phyloP scores from a whole-genome alignment of 2,329 filamentous ascomycete species.

The Penicillium concentricum region DNA sequence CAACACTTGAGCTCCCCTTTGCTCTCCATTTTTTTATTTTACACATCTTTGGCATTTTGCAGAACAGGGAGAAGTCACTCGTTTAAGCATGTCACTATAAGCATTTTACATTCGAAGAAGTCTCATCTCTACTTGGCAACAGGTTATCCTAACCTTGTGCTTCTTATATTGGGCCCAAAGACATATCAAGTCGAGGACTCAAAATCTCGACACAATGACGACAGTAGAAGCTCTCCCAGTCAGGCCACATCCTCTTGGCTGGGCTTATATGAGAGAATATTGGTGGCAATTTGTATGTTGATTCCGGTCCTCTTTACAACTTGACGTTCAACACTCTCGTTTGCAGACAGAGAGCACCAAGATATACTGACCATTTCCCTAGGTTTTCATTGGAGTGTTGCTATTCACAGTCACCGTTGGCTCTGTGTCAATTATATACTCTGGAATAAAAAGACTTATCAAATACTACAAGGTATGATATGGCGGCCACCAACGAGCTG shows the following conservation, averaged over 20 bases:
- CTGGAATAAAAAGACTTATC: slow-evolving; percentile 20
- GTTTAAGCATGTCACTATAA: slow-evolving; percentile 5
- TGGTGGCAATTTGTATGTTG: slow-evolving; percentile 47
- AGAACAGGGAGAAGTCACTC: background rate
- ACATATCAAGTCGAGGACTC: background rate
- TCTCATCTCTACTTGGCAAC: background rate
- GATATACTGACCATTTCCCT: slow-evolving; percentile 7
- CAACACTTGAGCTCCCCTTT: background rate
- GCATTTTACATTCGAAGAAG: background rate
- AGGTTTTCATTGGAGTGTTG: slow-evolving; percentile 39
- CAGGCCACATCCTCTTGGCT: slow-evolving; percentile 28
- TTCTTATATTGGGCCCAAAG: background rate
- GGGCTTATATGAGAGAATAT: slow-evolving; percentile 36
- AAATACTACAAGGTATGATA: slow-evolving; percentile 30
- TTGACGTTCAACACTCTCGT: background rate
- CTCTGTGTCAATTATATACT: slow-evolving; percentile 31
- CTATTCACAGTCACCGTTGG: slow-evolving; percentile 31
- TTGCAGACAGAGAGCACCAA: slow-evolving; percentile 7
- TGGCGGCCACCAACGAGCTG: too few species aligned
- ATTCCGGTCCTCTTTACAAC: slow-evolving; percentile 7
- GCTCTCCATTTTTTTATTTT: background rate
- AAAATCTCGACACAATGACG: slow-evolving; percentile 22
- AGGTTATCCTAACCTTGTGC: background rate
- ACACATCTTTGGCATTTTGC: background rate
- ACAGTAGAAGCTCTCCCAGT: slow-evolving; percentile 26